These are phyloP conservation scores for Beauveria sp. DNA, from an alignment of 2,329 filamentous ascomycete species.

Conservation along the genomic window DNA sequence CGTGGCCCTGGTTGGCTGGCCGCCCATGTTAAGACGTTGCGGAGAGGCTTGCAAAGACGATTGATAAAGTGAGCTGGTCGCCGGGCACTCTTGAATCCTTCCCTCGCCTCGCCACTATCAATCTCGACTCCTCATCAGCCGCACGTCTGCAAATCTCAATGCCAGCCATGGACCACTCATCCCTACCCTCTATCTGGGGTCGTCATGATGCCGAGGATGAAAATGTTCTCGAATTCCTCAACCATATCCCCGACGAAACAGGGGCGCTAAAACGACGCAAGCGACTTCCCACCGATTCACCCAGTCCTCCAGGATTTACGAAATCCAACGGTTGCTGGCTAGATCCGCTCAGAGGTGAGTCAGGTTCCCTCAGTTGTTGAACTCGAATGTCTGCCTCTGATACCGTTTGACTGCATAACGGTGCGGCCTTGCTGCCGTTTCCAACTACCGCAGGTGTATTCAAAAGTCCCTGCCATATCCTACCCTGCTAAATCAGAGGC, in stretches of 20 bases:
- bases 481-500: not conserved
- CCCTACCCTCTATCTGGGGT: constrained; percentile 23
- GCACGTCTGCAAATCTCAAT: not conserved
- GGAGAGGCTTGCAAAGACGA: not conserved
- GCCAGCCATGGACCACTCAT: constrained; percentile 3
- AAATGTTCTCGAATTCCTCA: constrained; percentile 24
- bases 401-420: not conserved
- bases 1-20: not conserved
- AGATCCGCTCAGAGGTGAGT: constrained; percentile 9
- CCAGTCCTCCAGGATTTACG: constrained; percentile 8
- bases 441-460: not conserved
- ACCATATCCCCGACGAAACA: constrained; percentile 20
- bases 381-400: not conserved
- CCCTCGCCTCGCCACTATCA: not conserved
- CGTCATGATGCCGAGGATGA: constrained; percentile 30
- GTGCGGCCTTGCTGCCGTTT: not conserved
- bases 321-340: constrained; percentile 10
- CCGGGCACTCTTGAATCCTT: not conserved
- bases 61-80: constrained; percentile 1
- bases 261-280: constrained; percentile 2
- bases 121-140: not conserved
- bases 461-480: not conserved
- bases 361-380: not conserved
- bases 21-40: not conserved
- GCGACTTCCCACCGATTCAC: not conserved